Evolutionary conservation across 129 eudicot species (phyloP).

Genomic region (Arctium minus): DNA sequence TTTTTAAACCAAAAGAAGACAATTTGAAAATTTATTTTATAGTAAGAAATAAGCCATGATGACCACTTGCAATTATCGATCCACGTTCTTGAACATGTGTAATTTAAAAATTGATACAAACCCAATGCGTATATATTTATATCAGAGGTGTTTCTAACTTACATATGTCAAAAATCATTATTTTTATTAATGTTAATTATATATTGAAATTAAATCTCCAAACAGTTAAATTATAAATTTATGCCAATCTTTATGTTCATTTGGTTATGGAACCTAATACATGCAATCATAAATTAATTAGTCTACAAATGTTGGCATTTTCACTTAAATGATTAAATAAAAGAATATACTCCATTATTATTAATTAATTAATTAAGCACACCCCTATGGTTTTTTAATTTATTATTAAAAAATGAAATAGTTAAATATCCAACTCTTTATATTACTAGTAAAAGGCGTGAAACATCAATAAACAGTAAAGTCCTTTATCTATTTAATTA

Average conservation of each 20-base stretch:
- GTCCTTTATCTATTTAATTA: constrained; percentile 7
- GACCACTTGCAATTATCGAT: constrained; percentile 21
- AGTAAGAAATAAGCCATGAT: constrained; percentile 26
- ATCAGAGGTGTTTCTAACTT: not conserved
- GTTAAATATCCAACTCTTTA: not conserved
- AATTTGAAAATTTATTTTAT: not conserved
- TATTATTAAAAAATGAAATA: not conserved
- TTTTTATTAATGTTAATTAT: too few relatives aligned
- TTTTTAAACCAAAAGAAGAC: not conserved
- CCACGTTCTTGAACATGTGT: constrained; percentile 11
- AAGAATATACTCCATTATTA: not conserved
- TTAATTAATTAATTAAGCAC: not conserved
- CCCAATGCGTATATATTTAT: not conserved
- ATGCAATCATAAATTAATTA: not conserved
- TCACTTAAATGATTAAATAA: not conserved
- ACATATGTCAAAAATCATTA: too few relatives aligned
- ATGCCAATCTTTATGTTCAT: not conserved
- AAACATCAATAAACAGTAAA: constrained; percentile 7
- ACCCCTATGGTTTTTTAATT: not conserved
- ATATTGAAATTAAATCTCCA: not conserved
- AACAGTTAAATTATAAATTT: not conserved
- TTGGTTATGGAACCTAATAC: constrained; percentile 1
- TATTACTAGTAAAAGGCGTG: constrained; percentile 21
- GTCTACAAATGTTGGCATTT: constrained; percentile 14
- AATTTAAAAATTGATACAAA: constrained; percentile 5